Percentiles rank a stretch among this genome's conserved stretches.
phyloP scores from a whole-genome alignment of 768 basidiomycete genomes.

The Exidia glandulosa region DNA sequence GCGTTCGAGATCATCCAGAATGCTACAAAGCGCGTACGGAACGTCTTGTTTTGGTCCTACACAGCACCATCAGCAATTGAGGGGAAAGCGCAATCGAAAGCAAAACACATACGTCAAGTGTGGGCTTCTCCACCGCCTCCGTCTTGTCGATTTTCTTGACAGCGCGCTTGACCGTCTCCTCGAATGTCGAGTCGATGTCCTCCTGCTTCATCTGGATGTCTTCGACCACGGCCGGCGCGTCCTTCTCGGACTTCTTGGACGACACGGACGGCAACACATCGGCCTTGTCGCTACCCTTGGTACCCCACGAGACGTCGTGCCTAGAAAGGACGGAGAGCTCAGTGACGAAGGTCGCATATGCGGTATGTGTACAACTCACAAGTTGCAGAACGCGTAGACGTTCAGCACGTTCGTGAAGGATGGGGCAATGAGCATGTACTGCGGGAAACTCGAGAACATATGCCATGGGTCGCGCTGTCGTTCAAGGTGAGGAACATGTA shows the following conservation, averaged over 20 bases:
- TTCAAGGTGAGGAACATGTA: neutral
- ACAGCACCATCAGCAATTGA: neutral
- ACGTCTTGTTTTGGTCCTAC: conserved; percentile 75
- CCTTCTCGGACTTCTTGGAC: conserved; percentile 69
- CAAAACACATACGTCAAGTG: conserved; percentile 42
- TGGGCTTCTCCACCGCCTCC: conserved; percentile 66
- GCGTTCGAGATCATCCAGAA: conserved; percentile 75
- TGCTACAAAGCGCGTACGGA: conserved; percentile 80
- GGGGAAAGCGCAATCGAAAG: neutral
- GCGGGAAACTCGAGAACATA: conserved; percentile 88
- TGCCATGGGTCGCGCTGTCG: conserved; percentile 91
- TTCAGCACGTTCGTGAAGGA: conserved; percentile 93
- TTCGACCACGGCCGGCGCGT: conserved; percentile 69
- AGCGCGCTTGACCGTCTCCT: conserved; percentile 82
- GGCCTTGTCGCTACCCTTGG: conserved; percentile 89
- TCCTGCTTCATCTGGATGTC: conserved; percentile 74
- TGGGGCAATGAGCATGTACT: conserved; percentile 82
- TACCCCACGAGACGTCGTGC: conserved; percentile 78
- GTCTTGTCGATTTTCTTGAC: conserved; percentile 61
- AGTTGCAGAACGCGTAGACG: conserved; percentile 94
- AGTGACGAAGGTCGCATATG: neutral
- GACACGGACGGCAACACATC: conserved; percentile 84
- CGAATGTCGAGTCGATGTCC: conserved; percentile 85
- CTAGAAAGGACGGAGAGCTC: conserved; percentile 3
- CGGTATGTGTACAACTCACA: conserved; percentile 59